phyloP scores from a whole-genome alignment of 352 stramenopile species.

The Globisporangium camurandrum region DNA sequence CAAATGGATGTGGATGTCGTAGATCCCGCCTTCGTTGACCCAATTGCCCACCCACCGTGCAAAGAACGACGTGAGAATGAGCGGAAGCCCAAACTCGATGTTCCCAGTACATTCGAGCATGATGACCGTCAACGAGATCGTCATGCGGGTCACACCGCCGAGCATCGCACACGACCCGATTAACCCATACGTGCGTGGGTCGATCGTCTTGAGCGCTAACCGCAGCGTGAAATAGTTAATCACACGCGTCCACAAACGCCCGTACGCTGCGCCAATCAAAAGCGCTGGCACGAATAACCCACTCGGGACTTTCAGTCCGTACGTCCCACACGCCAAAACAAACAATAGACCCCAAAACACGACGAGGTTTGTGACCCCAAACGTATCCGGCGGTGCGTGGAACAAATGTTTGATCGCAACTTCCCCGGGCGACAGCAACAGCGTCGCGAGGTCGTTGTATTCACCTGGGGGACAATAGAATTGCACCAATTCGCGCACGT shows the following conservation, averaged over 20 bases:
- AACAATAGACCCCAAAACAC: conserved; percentile 72
- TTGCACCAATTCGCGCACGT: conserved; percentile 86
- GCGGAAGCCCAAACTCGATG: conserved; percentile 95
- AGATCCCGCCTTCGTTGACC: conserved; percentile 98
- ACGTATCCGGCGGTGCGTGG: conserved; percentile 76
- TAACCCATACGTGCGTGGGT: conserved; percentile 92
- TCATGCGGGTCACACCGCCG: conserved; percentile 97
- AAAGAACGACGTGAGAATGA: conserved; percentile 97
- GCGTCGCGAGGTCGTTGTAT: conserved; percentile 96
- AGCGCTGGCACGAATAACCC: conserved; percentile 96
- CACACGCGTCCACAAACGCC: conserved; percentile 80
- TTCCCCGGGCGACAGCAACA: conserved; percentile 94
- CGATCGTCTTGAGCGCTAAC: conserved; percentile 50
- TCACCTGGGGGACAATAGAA: conserved; percentile 93
- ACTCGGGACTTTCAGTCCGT: conserved; percentile 94
- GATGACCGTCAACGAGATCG: conserved; percentile 98
- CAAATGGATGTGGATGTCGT: conserved; percentile 98
- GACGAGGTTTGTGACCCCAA: conserved; percentile 66
- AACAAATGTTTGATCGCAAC: conserved; percentile 94
- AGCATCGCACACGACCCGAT: conserved; percentile 94
- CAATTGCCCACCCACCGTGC: conserved; percentile 96
- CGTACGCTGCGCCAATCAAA: conserved; percentile 93
- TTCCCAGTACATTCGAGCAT: conserved; percentile 97
- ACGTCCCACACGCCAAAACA: conserved; percentile 88
- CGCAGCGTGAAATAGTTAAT: conserved; percentile 73